Evolutionary conservation across 2,329 filamentous ascomycete genomes (phyloP).

Genomic region (Exophiala spinifera): DNA sequence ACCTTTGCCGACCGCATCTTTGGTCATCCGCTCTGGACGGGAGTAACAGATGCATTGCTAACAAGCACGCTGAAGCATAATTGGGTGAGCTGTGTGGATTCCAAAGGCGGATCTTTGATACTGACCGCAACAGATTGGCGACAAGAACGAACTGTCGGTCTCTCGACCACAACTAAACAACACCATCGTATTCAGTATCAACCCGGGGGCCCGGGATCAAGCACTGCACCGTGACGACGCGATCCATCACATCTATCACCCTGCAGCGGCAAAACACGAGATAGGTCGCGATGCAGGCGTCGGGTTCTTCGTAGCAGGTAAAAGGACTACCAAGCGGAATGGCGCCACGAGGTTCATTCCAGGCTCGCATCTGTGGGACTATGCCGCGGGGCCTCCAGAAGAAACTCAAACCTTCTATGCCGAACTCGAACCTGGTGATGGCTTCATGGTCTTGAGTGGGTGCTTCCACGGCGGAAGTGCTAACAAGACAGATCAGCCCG

Average conservation of each 20-base stretch:
- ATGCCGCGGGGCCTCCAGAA: constrained; percentile 12
- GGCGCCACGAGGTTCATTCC: constrained; percentile 35
- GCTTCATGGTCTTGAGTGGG: constrained; percentile 37
- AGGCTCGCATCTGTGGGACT: constrained; percentile 32
- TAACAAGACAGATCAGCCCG: constrained; percentile 13
- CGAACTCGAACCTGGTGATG: constrained; percentile 37
- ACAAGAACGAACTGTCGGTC: constrained; percentile 21
- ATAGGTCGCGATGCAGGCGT: constrained; percentile 30
- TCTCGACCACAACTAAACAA: constrained; percentile 32
- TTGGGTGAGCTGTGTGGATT: neutral
- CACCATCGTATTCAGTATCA: constrained; percentile 38
- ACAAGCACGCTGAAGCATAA: constrained; percentile 7
- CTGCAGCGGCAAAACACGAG: constrained; percentile 16
- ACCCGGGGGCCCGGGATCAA: constrained; percentile 35
- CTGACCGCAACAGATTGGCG: constrained; percentile 10
- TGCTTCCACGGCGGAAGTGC: constrained; percentile 37
- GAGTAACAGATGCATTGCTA: constrained; percentile 21
- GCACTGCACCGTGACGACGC: constrained; percentile 34
- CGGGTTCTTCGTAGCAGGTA: constrained; percentile 31
- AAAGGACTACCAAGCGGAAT: constrained; percentile 30
- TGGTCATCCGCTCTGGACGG: constrained; percentile 26
- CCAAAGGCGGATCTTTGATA: neutral
- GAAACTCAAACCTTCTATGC: constrained; percentile 27
- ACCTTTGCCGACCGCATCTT: constrained; percentile 24
- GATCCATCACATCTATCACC: constrained; percentile 28